Conservation (phyloP, 371 early-diverging fungal genomes). For the Apophysomyces sp. region DNA sequence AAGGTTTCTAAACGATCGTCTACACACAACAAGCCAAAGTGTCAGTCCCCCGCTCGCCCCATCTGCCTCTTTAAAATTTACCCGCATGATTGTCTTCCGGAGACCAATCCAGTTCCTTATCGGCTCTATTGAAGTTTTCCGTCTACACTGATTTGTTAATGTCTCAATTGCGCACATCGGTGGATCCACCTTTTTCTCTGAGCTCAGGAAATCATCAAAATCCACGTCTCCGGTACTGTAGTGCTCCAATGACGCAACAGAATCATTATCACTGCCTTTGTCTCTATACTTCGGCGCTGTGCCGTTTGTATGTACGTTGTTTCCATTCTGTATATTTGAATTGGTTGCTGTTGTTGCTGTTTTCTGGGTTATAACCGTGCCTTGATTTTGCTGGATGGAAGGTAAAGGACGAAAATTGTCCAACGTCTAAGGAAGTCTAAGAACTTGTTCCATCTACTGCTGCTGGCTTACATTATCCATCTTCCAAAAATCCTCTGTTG, state of each 20-base stretch:
- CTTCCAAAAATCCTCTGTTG: constrained; percentile 48
- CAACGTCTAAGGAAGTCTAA: not conserved
- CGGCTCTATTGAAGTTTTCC: not conserved
- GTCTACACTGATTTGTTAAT: not conserved
- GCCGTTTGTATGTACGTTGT: not conserved
- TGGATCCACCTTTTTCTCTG: constrained; percentile 1
- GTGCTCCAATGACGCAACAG: not conserved
- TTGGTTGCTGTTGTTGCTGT: not conserved
- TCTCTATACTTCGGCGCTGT: not conserved
- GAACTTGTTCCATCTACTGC: not conserved
- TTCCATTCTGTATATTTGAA: not conserved
- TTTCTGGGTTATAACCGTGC: not conserved
- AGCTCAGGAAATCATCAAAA: not conserved
- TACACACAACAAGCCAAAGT: not conserved
- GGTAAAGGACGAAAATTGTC: not conserved
- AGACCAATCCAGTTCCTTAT: constrained; percentile 10
- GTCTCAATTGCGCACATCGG: not conserved
- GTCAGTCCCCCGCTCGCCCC: not conserved
- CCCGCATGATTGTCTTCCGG: constrained; percentile 7
- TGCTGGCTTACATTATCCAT: constrained; percentile 29
- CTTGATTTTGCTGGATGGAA: not conserved
- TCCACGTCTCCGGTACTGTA: not conserved
- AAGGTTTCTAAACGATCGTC: not conserved
- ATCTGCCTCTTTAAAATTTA: not conserved
- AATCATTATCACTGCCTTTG: not conserved